Evolutionary conservation across 179 eudicot genomes (phyloP), one percentile per base, ranked within the genome.

Genomic region (Monotropa hypopitys): DNA sequence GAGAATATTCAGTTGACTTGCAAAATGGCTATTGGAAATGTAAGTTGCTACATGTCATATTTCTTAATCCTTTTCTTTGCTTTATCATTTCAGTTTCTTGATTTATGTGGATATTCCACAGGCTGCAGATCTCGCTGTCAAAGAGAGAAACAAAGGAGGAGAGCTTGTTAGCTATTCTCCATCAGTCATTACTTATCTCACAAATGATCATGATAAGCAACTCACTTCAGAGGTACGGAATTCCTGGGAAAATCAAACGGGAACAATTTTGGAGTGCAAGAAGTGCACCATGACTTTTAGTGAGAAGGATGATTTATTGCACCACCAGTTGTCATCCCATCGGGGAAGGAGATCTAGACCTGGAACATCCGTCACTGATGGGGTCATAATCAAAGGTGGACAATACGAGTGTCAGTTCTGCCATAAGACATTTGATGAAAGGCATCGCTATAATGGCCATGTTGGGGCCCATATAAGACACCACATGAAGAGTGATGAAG

Each of bases 401-500:
- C 85, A 80, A 79, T 93, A 84, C 70, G 94, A 93, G 79, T 91
- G 97, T 83, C 94, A 88, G 68, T 88, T 91, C 82, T 91, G 97
- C 85, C 86, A 88, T 72, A 89, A 87, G 82, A 82, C 83, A 73
- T 93, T 88, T 76, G 59, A 56, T 78, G 97, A 93, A 81, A 89
- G 88, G 81, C 80, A 80, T 81, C 84, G 90, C 49, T 90, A 87
- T 77, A 88, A 88, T 87, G 97, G 90, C 70, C 98, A 93, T 81
- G 87, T 89, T 78, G 96, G 98, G 73, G 86, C 85, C 73, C 97
- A 92, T 80, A 88, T 83, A 57, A 85, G 87, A 82, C 88, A 86
- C 81, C 87, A 92, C 66, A 79, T 76, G 82, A 90, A 82, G 83
- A 84, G 83, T 84, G 81, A 84, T 72, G 88, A 83, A 74, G 90